Evolutionary conservation across 345 rosid genomes (phyloP).

Genomic region (Citrus medica): DNA sequence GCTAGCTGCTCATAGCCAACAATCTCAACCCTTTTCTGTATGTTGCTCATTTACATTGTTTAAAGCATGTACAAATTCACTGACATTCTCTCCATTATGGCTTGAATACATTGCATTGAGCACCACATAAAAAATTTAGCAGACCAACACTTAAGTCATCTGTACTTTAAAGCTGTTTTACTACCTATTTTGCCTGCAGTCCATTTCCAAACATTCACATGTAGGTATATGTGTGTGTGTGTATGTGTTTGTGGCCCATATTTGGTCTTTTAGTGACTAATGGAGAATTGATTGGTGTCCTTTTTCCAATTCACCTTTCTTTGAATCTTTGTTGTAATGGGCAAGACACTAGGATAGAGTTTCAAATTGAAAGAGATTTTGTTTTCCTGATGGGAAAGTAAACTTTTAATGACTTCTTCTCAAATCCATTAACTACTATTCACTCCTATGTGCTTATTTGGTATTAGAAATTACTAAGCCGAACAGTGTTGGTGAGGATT

Average conservation of each 20-base stretch:
- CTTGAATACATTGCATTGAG: not conserved
- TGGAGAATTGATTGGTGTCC: not conserved
- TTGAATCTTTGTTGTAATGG: not conserved
- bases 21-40: not conserved
- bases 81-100: not conserved
- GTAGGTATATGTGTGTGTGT: too few relatives aligned
- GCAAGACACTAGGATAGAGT: not conserved
- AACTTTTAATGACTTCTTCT: not conserved
- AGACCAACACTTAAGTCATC: not conserved
- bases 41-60: not conserved
- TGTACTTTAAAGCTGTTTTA: not conserved
- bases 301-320: not conserved
- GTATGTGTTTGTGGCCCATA: not conserved
- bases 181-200: not conserved
- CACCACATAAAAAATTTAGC: not conserved
- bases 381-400: not conserved
- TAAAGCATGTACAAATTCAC: not conserved
- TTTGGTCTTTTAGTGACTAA: not conserved
- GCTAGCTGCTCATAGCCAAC: not conserved
- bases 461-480: not conserved
- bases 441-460: not conserved
- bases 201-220: not conserved
- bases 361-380: too few relatives aligned
- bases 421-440: not conserved
- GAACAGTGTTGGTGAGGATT: not conserved